These are phyloP conservation scores for Helotiales sp. DNA, from an alignment of 2,329 filamentous ascomycete genomes.

Conservation along the genomic window DNA sequence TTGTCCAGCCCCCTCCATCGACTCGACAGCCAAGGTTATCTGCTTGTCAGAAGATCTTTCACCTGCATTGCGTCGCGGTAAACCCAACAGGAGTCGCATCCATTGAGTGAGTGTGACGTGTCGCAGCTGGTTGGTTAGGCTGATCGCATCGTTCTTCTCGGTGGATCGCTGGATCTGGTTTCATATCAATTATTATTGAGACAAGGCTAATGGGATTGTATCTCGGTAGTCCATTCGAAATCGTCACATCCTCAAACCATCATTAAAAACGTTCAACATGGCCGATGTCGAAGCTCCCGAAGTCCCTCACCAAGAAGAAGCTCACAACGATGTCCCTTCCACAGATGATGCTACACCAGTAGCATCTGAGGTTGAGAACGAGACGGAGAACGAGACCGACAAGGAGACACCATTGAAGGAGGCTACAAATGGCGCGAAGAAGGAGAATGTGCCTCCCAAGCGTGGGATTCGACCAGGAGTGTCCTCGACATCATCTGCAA, in stretches of 20 bases:
- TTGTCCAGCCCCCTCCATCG: conserved; percentile 10
- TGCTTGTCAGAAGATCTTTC: conserved; percentile 10
- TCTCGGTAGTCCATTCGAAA: conserved; percentile 6
- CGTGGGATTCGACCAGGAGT: conserved; percentile 28
- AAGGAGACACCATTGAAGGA: conserved; percentile 28
- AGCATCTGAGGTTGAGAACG: conserved; percentile 28
- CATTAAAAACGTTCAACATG: conserved; percentile 25
- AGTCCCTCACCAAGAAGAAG: conserved; percentile 24
- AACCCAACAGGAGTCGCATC: conserved; percentile 1
- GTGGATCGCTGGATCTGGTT: conserved; percentile 9
- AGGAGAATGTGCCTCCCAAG: conserved; percentile 34
- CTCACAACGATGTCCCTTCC: conserved; percentile 23
- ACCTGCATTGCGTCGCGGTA: conserved; percentile 10
- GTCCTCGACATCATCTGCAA: conserved; percentile 27
- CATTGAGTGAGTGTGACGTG: conserved; percentile 27
- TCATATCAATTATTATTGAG: conserved; percentile 12
- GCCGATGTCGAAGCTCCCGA: conserved; percentile 30
- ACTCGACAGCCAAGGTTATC: background rate
- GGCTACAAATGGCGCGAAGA: conserved; percentile 31
- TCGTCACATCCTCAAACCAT: background rate
- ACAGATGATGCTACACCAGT: conserved; percentile 28
- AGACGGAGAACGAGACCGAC: conserved; percentile 32
- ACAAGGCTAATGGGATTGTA: conserved; percentile 17
- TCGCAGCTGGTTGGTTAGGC: conserved; percentile 20
- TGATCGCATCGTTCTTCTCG: conserved; percentile 15